phyloP scores from a whole-genome alignment of 169 alveolate genomes.

The Eimeria sp. region DNA sequence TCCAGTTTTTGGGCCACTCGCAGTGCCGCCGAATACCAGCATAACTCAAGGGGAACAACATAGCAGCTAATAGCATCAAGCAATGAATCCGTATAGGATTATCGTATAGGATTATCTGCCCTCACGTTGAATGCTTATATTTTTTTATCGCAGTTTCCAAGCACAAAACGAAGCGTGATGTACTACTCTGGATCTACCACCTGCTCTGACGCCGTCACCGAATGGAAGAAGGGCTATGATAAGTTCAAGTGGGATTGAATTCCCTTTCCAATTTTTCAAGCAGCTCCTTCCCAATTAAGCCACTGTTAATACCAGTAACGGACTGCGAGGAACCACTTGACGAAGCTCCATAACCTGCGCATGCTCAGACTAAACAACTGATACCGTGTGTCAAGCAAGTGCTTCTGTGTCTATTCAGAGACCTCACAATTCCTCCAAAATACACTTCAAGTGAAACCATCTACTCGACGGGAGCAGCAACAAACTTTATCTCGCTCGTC shows the following conservation, averaged over 20 bases:
- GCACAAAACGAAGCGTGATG: neutral
- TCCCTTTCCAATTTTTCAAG: neutral
- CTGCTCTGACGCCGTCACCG: conserved; percentile 3
- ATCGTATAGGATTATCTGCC: neutral
- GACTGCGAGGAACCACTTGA: too few species aligned
- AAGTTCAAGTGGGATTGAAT: neutral
- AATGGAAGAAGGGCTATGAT: conserved; percentile 26
- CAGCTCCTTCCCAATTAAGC: neutral
- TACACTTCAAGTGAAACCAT: neutral
- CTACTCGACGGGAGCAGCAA: conserved; percentile 39
- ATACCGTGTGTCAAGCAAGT: neutral
- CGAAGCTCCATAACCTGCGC: neutral
- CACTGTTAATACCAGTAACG: too few species aligned
- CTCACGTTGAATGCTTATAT: neutral
- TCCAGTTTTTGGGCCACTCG: neutral
- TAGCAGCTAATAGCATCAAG: neutral
- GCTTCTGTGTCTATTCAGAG: conserved; percentile 9
- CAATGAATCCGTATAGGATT: too few species aligned
- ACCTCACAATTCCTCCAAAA: conserved; percentile 4
- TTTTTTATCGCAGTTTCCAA: neutral
- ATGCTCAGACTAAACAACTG: neutral
- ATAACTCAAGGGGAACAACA: neutral
- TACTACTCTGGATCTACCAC: conserved; percentile 32
- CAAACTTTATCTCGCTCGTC: conserved; percentile 49
- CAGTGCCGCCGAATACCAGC: neutral